Evolutionary conservation across 305 asterid genomes (phyloP), one percentile per base, ranked within the genome.

Genomic region (Solanum hybrid): DNA sequence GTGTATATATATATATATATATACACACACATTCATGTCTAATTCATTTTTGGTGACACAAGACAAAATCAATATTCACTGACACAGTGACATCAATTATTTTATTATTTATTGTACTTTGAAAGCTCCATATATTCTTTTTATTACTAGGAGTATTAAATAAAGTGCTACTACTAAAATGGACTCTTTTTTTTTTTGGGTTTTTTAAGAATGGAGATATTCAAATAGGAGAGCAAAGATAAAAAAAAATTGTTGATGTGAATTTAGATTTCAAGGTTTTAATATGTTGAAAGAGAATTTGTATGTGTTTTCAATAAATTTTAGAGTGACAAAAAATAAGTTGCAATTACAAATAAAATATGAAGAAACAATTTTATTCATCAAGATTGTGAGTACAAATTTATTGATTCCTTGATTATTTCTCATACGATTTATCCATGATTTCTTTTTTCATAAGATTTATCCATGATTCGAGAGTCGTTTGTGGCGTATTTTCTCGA

Each of bases 51-150:
- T 9, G 88, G 39, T 17, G 73, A 29, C 29, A 73, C 15, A 45
- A 45, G 88, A 83, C 88, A 83, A 83, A 51, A 83, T 83, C 39
- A 83, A 45, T 83, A 83, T 83, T 45, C 37, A 83, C 88, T 83
- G 88, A 83, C 88, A 83, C 39, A 11, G 76, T 68, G 76, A 68
- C 76, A 68, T 14, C 14, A 68, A 6, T 81, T 81, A 7, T 39
- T 72, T n/a, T 45, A 45, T 73, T 73, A 26, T 12, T 27, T 70
- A 79, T 34, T 31, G 38, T 83, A 45, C 73, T 27, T 41, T 45
- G 39, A 83, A 83, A 45, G 88, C 88, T 83, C 75, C 75, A 81
- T 70, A 24, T 24, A 70, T 6, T 12, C n/a, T 24, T 31, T 6
- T 24, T 36, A 6, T 81, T 2, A n/a, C 4, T 61, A 20, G 31